phyloP scores from a whole-genome alignment of 805 yeast genomes.

The Candida maltosa region DNA sequence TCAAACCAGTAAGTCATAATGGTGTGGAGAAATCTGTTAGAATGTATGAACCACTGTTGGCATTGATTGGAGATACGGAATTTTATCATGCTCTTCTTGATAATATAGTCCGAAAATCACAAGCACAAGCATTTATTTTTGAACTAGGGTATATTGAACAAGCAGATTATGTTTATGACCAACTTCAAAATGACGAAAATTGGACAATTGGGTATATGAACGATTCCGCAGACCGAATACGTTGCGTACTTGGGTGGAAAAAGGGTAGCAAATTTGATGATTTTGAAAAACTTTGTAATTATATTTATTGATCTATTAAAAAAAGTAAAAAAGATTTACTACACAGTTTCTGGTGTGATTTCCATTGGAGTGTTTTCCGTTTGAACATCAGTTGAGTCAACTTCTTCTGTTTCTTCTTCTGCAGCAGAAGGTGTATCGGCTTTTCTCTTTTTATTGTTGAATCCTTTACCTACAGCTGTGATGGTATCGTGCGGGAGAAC shows the following conservation, averaged over 20 bases:
- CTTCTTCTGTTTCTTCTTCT: slow-evolving; percentile 1
- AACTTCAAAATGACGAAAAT: slow-evolving; percentile 13
- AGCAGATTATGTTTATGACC: slow-evolving; percentile 35
- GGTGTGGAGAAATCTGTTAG: slow-evolving; percentile 66
- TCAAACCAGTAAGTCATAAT: slow-evolving; percentile 19
- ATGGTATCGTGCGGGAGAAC: slow-evolving; percentile 69
- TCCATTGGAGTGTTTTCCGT: slow-evolving; percentile 1
- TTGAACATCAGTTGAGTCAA: slow-evolving; percentile 3
- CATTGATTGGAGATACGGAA: slow-evolving; percentile 75
- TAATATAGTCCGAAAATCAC: slow-evolving; percentile 36
- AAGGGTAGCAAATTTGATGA: slow-evolving; percentile 11
- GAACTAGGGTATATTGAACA: slow-evolving; percentile 72
- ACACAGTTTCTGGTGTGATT: slow-evolving; percentile 1
- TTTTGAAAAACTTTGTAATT: slow-evolving; percentile 8
- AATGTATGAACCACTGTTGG: slow-evolving; percentile 69
- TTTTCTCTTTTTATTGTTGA: slow-evolving; percentile 30
- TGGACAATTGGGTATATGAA: slow-evolving; percentile 51
- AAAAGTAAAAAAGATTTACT: background rate
- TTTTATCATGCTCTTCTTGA: slow-evolving; percentile 59
- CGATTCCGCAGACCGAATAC: slow-evolving; percentile 50
- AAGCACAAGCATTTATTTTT: slow-evolving; percentile 61
- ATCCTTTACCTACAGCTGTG: slow-evolving; percentile 68
- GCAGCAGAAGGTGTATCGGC: slow-evolving; percentile 4
- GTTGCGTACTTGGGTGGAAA: slow-evolving; percentile 69
- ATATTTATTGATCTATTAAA: slow-evolving; percentile 4